Evolutionary conservation across 2,329 filamentous ascomycete species (phyloP), one percentile per base, ranked within the genome.

Genomic region (Paracoccidioides lutzii): DNA sequence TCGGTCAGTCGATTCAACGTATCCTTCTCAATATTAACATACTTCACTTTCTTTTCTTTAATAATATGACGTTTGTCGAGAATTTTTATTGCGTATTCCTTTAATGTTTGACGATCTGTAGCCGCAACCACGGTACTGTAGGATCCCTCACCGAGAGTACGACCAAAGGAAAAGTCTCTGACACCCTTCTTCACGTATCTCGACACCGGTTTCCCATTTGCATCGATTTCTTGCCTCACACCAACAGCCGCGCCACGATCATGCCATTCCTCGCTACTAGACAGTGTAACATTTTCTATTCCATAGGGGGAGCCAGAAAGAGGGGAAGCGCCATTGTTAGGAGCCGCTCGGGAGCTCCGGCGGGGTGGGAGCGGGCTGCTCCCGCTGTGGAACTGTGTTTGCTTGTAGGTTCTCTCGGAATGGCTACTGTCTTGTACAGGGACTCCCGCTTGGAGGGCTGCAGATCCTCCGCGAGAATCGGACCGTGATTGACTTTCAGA

Each of bases 11-110:
- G 84, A 68, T 98, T 98, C 55, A 98, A 77, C 0, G 93, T 97
- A 72, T 98, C 91, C 75, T 96, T 96, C 72, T 98, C 93, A 65
- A 98, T 98, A 72, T 97, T 98, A 72, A 98, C 93, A 67, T 98
- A 98, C 78, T 98, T 98, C 66, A 98, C 95, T 78, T 98, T 98
- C 73, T 95, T 97, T 74, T 98, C 93, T 73, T 97, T 98, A 77
- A 98, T 98, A 67, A 98, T 98, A 71, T 98, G 93, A 65, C 90
- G 83, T 74, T 98, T 98, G 73, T 98, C 93, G 49, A 98, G 81
- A 14, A 98, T 91, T 71, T 98, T 98, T 73, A 98, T 90, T 32
- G 93, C 93, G 67, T 97, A 97, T 70, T 98, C 91, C 65, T 95
- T 95, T 57, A 94, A 75, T 0, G 89, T 95, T 70, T 95, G 89